phyloP scores from a whole-genome alignment of 2,329 filamentous ascomycete species.

The Aotearoamyces nothofagi region DNA sequence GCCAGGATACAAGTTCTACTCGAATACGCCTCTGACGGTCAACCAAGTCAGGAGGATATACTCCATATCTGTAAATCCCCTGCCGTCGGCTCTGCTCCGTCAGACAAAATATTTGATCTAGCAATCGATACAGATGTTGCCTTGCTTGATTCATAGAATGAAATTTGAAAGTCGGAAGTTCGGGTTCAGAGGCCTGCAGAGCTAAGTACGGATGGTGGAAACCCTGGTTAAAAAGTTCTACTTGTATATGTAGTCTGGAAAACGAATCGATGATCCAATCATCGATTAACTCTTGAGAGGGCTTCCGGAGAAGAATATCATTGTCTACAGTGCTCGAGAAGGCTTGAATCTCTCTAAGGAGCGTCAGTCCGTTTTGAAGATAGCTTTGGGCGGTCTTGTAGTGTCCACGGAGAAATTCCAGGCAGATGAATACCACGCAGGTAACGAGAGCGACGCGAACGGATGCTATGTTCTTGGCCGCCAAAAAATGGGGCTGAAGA shows the following conservation, averaged over 20 bases:
- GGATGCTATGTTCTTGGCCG: slow-evolving; percentile 15
- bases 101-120: slow-evolving; percentile 8
- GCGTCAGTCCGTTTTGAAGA: slow-evolving; percentile 26
- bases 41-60: slow-evolving; percentile 1
- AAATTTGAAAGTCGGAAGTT: slow-evolving; percentile 9
- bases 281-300: slow-evolving; percentile 20
- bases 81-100: slow-evolving; percentile 6
- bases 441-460: slow-evolving; percentile 24
- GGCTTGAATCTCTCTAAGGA: slow-evolving; percentile 19
- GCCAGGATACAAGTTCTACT: slow-evolving; percentile 5
- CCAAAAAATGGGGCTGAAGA: slow-evolving; percentile 23
- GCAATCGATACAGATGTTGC: slow-evolving; percentile 8
- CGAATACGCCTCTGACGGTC: slow-evolving; percentile 3
- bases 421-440: slow-evolving; percentile 34
- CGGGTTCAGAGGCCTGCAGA: slow-evolving; percentile 3
- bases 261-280: slow-evolving; percentile 29
- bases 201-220: slow-evolving; percentile 5
- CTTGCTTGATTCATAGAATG: slow-evolving; percentile 11
- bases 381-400: slow-evolving; percentile 24
- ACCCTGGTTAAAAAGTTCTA: slow-evolving; percentile 16
- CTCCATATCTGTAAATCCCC: not conserved
- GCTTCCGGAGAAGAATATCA: slow-evolving; percentile 5
- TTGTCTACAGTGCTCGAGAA: no score
- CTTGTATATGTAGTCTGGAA: slow-evolving; percentile 16
- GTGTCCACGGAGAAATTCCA: slow-evolving; percentile 34